Conservation (phyloP, 768 basidiomycete species). For the Naganishia vaughanmartiniae region DNA sequence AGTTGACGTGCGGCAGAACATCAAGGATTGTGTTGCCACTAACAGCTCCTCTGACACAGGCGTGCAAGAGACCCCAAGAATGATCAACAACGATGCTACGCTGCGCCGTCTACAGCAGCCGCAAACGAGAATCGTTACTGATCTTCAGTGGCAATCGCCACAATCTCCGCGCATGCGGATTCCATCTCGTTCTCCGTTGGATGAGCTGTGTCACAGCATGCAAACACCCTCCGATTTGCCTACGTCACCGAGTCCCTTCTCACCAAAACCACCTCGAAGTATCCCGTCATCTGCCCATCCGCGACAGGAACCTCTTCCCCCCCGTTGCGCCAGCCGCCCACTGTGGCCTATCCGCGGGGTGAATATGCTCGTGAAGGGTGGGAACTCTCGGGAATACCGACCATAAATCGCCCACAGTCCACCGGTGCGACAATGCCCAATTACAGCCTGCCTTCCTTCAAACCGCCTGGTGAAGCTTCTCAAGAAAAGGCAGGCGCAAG, state of each 20-base stretch:
- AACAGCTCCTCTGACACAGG: neutral
- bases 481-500: neutral
- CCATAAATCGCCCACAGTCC: neutral
- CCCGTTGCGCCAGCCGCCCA: neutral
- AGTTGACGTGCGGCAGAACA: neutral
- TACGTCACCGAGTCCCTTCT: neutral
- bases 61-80: neutral
- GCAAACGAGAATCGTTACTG: neutral
- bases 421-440: neutral
- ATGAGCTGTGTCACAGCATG: neutral
- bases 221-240: conserved; percentile 8
- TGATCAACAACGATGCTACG: neutral
- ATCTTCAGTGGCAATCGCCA: neutral
- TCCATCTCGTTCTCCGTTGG: neutral
- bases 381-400: neutral
- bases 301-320: neutral
- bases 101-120: neutral
- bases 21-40: neutral
- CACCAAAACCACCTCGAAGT: neutral
- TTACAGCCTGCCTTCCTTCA: neutral
- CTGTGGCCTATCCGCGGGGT: neutral
- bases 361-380: neutral
- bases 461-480: neutral
- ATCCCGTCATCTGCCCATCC: neutral
- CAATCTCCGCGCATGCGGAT: neutral